Percentiles rank a stretch among this genome's conserved stretches.
phyloP scores from a whole-genome alignment of 345 rosid species.

The Draba incana region DNA sequence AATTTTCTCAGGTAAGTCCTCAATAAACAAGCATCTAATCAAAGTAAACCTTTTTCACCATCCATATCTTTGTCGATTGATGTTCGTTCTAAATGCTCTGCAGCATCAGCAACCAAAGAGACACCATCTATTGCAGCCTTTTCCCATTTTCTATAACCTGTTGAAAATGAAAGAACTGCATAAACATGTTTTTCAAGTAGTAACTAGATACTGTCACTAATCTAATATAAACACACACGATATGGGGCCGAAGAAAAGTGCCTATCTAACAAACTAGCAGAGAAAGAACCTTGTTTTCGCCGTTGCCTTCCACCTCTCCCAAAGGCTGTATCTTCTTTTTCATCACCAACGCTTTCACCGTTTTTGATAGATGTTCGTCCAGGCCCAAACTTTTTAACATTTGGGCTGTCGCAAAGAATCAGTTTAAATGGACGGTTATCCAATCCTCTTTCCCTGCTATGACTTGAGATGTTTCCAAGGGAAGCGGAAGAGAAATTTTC shows the following conservation, averaged over 20 bases:
- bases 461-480: slow-evolving; percentile 60
- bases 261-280: slow-evolving; percentile 17
- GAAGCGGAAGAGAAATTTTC: slow-evolving; percentile 67
- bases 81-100: slow-evolving; percentile 91
- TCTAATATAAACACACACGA: slow-evolving; percentile 14
- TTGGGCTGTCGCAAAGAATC: slow-evolving; percentile 78
- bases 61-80: slow-evolving; percentile 59
- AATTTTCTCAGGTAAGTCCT: slow-evolving; percentile 21
- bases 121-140: slow-evolving; percentile 98
- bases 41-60: slow-evolving; percentile 48
- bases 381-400: slow-evolving; percentile 70
- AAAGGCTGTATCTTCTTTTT: slow-evolving; percentile 61
- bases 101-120: slow-evolving; percentile 99
- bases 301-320: slow-evolving; percentile 76
- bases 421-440: slow-evolving; percentile 68
- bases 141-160: slow-evolving; percentile 94
- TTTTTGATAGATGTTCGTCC: slow-evolving; percentile 71
- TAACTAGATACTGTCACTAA: slow-evolving; percentile 13
- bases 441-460: slow-evolving; percentile 63
- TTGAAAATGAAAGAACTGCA: slow-evolving; percentile 53
- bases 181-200: slow-evolving; percentile 22
- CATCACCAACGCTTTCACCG: slow-evolving; percentile 55
- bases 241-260: slow-evolving; percentile 15
- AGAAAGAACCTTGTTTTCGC: slow-evolving; percentile 69
- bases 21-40: slow-evolving; percentile 29